A percentile compares a stretch with the other conserved stretches of the same genome.
Evolutionary conservation across 1,284 basidiomycete species (phyloP).

Genomic region (Vanrija sp.): DNA sequence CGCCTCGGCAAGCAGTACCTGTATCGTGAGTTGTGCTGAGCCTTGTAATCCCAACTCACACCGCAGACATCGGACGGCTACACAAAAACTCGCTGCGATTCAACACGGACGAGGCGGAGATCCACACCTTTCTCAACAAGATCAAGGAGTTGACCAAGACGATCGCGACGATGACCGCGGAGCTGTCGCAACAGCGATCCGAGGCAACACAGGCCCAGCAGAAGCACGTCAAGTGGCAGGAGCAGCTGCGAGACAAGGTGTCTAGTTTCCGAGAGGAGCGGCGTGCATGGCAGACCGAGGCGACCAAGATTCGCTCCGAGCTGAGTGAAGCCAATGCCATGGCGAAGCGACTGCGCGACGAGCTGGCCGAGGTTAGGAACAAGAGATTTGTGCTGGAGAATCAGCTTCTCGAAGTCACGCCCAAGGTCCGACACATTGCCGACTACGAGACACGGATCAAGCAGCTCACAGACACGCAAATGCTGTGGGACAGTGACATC

Average conservation of each 20-base stretch:
- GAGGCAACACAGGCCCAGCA: slow-evolving; percentile 38
- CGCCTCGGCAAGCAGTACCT: slow-evolving; percentile 37
- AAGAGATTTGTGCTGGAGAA: slow-evolving; percentile 43
- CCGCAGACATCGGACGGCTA: slow-evolving; percentile 38
- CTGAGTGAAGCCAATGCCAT: slow-evolving; percentile 27
- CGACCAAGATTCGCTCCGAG: slow-evolving; percentile 28
- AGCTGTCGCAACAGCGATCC: slow-evolving; percentile 30
- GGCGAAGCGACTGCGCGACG: slow-evolving; percentile 30
- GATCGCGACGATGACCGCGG: slow-evolving; percentile 32
- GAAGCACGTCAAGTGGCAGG: slow-evolving; percentile 45
- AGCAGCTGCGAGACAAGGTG: slow-evolving; percentile 38
- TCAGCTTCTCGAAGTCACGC: slow-evolving; percentile 33
- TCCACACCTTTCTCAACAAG: slow-evolving; percentile 43
- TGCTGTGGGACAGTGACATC: slow-evolving; percentile 38
- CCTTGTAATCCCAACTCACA: not conserved
- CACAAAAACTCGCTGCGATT: slow-evolving; percentile 39
- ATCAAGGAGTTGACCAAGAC: slow-evolving; percentile 41
- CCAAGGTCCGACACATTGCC: slow-evolving; percentile 38
- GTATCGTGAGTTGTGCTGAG: slow-evolving; percentile 26
- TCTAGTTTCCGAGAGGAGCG: slow-evolving; percentile 38
- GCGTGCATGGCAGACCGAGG: slow-evolving; percentile 36
- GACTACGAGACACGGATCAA: slow-evolving; percentile 43
- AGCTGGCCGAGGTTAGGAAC: slow-evolving; percentile 41
- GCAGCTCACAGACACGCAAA: slow-evolving; percentile 37
- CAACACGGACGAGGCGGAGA: slow-evolving; percentile 44